Percentiles rank a stretch among this genome's conserved stretches.
These are phyloP conservation scores for Epipyxis sp. DNA, from an alignment of 108 stramenopile genomes.

Conservation along the genomic window DNA sequence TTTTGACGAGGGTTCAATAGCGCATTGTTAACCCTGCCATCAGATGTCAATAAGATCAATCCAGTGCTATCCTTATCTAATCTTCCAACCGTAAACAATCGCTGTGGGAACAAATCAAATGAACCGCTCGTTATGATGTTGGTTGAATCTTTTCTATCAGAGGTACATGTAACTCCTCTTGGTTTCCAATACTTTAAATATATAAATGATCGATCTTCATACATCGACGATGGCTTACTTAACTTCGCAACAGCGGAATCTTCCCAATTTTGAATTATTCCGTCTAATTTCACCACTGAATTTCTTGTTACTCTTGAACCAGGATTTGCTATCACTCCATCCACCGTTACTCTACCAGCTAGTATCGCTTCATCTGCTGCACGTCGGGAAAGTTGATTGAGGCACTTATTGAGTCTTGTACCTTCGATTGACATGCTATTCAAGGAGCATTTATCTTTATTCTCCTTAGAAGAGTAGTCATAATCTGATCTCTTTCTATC, in stretches of 20 bases:
- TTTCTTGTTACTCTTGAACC: neutral
- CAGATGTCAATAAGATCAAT: constrained; percentile 21
- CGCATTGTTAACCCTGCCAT: constrained; percentile 13
- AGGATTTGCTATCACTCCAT: neutral
- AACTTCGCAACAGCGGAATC: neutral
- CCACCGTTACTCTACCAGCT: constrained; percentile 11
- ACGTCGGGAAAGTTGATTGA: neutral
- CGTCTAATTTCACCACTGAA: constrained; percentile 22
- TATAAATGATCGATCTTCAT: neutral
- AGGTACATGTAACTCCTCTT: constrained; percentile 29
- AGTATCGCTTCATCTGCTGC: constrained; percentile 16
- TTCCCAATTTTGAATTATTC: neutral
- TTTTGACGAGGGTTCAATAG: neutral
- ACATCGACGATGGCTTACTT: neutral
- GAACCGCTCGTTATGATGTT: constrained; percentile 18
- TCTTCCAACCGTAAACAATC: constrained; percentile 28
- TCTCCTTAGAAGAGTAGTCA: too few species aligned
- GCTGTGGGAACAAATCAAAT: constrained; percentile 2
- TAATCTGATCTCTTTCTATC: too few species aligned
- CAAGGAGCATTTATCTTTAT: too few species aligned
- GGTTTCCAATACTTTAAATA: constrained; percentile 26
- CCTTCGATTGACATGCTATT: too few species aligned
- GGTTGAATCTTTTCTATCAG: constrained; percentile 15
- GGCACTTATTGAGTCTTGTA: constrained; percentile 20
- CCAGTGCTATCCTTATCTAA: constrained; percentile 21